These are phyloP conservation scores for Pontederia paniculata DNA, from an alignment of 176 grass and related monocot genomes.

Conservation along the genomic window DNA sequence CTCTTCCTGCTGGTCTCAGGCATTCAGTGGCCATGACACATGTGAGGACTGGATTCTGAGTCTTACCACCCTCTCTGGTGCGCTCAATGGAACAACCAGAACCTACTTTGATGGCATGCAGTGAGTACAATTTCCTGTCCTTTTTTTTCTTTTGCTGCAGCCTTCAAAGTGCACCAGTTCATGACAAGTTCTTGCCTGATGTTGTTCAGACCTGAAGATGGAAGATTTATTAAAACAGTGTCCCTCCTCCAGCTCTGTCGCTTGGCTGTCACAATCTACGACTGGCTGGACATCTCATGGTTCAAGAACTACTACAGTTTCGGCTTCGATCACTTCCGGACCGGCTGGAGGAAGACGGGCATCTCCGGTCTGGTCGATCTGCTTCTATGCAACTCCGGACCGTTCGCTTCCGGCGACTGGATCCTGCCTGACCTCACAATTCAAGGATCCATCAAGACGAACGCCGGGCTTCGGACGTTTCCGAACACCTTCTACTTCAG, in stretches of 20 bases:
- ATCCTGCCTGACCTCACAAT: conserved; percentile 93
- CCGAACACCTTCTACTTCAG: conserved; percentile 95
- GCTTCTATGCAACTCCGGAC: conserved; percentile 56
- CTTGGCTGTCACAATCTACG: conserved; percentile 79
- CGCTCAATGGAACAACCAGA: conserved; percentile 90
- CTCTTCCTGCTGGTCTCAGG: conserved; percentile 32
- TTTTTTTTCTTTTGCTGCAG: background rate
- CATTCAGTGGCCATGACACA: conserved; percentile 75
- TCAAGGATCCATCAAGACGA: conserved; percentile 65
- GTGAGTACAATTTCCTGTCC: conserved; percentile 40
- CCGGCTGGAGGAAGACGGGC: conserved; percentile 68
- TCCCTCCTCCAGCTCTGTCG: conserved; percentile 81
- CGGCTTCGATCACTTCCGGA: conserved; percentile 90
- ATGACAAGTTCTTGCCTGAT: conserved; percentile 4
- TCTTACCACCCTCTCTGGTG: conserved; percentile 88
- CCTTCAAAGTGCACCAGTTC: background rate
- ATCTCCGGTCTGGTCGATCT: conserved; percentile 65
- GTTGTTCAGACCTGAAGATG: conserved; percentile 62
- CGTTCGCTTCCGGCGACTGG: conserved; percentile 84
- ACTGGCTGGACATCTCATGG: conserved; percentile 89
- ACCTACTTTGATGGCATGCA: conserved; percentile 96
- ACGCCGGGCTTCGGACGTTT: conserved; percentile 55
- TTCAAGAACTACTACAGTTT: conserved; percentile 96
- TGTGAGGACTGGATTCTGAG: conserved; percentile 90
- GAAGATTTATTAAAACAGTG: conserved; percentile 68